Percentiles rank a stretch among this genome's conserved stretches.
Conservation (phyloP, 345 rosid genomes). For the Gossypium bickii region DNA sequence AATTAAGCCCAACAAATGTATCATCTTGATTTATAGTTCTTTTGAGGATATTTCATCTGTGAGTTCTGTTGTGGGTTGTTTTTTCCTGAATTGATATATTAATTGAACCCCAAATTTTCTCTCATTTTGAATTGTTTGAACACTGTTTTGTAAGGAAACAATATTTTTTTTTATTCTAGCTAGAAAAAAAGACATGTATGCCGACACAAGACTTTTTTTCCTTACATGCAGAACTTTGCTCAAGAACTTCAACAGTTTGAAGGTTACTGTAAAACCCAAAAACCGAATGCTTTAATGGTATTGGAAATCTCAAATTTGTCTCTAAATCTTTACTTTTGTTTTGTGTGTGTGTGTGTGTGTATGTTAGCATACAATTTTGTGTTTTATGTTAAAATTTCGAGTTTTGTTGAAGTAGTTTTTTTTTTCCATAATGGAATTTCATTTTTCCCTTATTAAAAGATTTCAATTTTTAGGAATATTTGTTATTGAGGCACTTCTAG, state of each 20-base stretch:
- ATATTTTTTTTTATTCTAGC: background rate
- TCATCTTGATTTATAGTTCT: too few species aligned
- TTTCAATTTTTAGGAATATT: conserved; percentile 6
- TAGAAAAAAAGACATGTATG: conserved; percentile 59
- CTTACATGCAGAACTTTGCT: conserved; percentile 55
- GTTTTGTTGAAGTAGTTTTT: too few species aligned
- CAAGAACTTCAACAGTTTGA: conserved; percentile 68
- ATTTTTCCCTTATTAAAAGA: background rate
- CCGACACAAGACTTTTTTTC: conserved; percentile 62
- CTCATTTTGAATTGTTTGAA: background rate
- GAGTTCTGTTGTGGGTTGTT: too few species aligned
- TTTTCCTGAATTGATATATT: too few species aligned
- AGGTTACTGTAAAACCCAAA: conserved; percentile 60
- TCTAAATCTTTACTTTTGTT: background rate
- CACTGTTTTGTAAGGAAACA: background rate
- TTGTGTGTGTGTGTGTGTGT: too few species aligned
- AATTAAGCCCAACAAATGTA: too few species aligned
- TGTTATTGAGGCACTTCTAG: too few species aligned
- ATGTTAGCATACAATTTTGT: too few species aligned
- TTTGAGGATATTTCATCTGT: too few species aligned
- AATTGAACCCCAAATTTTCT: too few species aligned
- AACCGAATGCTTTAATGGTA: conserved; percentile 59
- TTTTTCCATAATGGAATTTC: background rate
- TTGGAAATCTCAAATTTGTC: conserved; percentile 15
- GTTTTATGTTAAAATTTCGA: too few species aligned